These are phyloP conservation scores for Clathrospora elynae DNA, from an alignment of 2,329 filamentous ascomycete species.

Conservation along the genomic window DNA sequence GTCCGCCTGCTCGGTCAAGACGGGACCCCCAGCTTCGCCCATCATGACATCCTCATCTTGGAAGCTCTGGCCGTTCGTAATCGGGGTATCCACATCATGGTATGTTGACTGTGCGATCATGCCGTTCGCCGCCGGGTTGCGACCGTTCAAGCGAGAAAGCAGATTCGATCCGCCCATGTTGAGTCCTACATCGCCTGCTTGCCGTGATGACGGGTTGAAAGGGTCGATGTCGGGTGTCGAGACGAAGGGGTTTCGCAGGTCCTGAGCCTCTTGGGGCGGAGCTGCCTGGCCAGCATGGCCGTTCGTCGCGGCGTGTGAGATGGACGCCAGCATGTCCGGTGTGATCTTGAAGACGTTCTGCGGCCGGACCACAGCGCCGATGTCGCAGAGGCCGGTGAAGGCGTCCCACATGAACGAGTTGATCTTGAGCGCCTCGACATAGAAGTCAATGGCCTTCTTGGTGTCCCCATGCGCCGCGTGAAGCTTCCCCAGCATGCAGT, in stretches of 20 bases:
- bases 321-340: slow-evolving; percentile 62
- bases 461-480: slow-evolving; percentile 80
- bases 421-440: slow-evolving; percentile 82
- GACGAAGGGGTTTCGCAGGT: slow-evolving; percentile 39
- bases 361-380: slow-evolving; percentile 75
- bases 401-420: slow-evolving; percentile 99
- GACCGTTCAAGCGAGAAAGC: slow-evolving; percentile 53
- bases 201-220: slow-evolving; percentile 49
- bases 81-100: slow-evolving; percentile 55
- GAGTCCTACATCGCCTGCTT: slow-evolving; percentile 41
- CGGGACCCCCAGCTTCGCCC: slow-evolving; percentile 44
- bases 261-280: slow-evolving; percentile 25
- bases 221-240: slow-evolving; percentile 51
- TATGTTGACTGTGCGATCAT: slow-evolving; percentile 18
- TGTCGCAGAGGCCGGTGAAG: slow-evolving; percentile 85
- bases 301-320: slow-evolving; percentile 43
- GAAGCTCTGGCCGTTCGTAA: slow-evolving; percentile 47
- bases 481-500: slow-evolving; percentile 83
- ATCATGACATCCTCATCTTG: slow-evolving; percentile 54
- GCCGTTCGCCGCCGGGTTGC: slow-evolving; percentile 36
- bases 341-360: slow-evolving; percentile 85
- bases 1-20: slow-evolving; percentile 45
- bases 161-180: slow-evolving; percentile 46
- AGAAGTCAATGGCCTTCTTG: slow-evolving; percentile 82
- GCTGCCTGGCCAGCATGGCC: slow-evolving; percentile 21